phyloP scores from a whole-genome alignment of 768 basidiomycete genomes.

The Rhodotorula graminis region DNA sequence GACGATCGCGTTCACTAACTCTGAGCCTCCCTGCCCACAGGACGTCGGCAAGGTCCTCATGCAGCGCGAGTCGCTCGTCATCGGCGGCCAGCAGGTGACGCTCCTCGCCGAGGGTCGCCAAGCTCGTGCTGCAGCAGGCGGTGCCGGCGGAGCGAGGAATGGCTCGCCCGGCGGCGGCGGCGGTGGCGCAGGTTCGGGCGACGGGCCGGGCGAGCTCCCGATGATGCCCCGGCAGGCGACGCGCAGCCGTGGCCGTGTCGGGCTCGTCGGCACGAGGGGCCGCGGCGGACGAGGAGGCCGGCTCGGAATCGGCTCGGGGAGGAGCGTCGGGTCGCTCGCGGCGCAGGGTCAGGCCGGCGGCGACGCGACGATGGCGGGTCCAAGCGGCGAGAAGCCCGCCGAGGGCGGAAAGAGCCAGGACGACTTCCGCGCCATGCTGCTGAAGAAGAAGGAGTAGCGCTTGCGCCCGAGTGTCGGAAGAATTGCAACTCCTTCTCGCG shows the following conservation, averaged over 20 bases:
- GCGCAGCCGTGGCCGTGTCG: conserved; percentile 26
- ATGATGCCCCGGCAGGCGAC: conserved; percentile 27
- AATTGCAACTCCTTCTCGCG: not conserved
- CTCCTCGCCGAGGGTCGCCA: conserved; percentile 56
- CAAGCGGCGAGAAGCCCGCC: conserved; percentile 3
- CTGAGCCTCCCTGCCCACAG: conserved; percentile 50
- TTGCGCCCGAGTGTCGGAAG: not conserved
- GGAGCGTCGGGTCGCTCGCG: not conserved
- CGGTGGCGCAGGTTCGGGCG: not conserved
- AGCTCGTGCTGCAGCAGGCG: conserved; percentile 5
- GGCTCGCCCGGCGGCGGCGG: conserved; percentile 21
- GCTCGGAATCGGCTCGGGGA: not conserved
- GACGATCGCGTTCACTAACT: conserved; percentile 1
- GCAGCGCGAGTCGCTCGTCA: conserved; percentile 64
- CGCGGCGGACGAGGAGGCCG: conserved; percentile 13
- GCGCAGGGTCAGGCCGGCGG: not conserved
- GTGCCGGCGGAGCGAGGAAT: too few species aligned
- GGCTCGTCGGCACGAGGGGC: conserved; percentile 10
- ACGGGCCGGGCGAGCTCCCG: not conserved
- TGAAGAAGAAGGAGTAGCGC: conserved; percentile 14
- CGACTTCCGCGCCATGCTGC: conserved; percentile 78
- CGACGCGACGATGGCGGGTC: not conserved
- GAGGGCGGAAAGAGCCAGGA: conserved; percentile 60
- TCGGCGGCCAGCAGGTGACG: conserved; percentile 60
- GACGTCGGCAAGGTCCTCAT: conserved; percentile 78